These are phyloP conservation scores for Apiospora marii DNA, from an alignment of 2,329 filamentous ascomycete species.

Conservation along the genomic window DNA sequence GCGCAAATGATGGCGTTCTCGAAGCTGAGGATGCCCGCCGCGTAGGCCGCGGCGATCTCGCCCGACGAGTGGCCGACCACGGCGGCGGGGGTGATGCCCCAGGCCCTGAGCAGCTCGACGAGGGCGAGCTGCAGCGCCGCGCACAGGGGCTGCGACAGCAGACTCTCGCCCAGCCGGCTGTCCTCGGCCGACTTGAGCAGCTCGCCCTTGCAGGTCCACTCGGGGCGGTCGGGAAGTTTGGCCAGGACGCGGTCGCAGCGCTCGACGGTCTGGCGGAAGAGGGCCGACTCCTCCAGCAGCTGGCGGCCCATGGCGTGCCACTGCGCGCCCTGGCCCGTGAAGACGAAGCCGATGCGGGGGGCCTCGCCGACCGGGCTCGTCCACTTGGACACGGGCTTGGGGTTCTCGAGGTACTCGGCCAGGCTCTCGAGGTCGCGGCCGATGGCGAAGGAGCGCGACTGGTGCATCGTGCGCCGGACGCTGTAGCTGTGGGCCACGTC, in stretches of 20 bases:
- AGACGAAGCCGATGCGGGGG: conserved; percentile 37
- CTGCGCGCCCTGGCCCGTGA: conserved; percentile 46
- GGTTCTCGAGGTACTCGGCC: conserved; percentile 23
- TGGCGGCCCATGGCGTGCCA: conserved; percentile 44
- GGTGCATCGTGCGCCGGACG: conserved; percentile 28
- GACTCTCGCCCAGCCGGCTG: conserved; percentile 35
- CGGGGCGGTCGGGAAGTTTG: conserved; percentile 17
- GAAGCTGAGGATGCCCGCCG: conserved; percentile 51
- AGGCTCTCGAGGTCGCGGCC: conserved; percentile 26
- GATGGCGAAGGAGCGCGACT: conserved; percentile 33
- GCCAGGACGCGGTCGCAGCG: conserved; percentile 25
- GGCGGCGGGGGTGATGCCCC: conserved; percentile 43
- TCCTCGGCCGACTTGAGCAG: conserved; percentile 29
- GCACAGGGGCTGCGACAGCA: conserved; percentile 43
- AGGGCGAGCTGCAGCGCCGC: conserved; percentile 42
- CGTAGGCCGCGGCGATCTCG: conserved; percentile 60
- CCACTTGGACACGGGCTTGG: not conserved
- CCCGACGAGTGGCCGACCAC: conserved; percentile 59
- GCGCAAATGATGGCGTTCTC: conserved; percentile 53
- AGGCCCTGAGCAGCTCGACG: conserved; percentile 38
- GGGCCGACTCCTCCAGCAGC: conserved; percentile 31
- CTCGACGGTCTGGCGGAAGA: conserved; percentile 35
- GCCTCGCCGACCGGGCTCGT: not conserved
- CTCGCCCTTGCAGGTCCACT: not conserved
- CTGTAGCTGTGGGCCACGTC: conserved; percentile 28